Evolutionary conservation across 2,329 filamentous ascomycete species (phyloP).

Genomic region (Phoma herbarum): DNA sequence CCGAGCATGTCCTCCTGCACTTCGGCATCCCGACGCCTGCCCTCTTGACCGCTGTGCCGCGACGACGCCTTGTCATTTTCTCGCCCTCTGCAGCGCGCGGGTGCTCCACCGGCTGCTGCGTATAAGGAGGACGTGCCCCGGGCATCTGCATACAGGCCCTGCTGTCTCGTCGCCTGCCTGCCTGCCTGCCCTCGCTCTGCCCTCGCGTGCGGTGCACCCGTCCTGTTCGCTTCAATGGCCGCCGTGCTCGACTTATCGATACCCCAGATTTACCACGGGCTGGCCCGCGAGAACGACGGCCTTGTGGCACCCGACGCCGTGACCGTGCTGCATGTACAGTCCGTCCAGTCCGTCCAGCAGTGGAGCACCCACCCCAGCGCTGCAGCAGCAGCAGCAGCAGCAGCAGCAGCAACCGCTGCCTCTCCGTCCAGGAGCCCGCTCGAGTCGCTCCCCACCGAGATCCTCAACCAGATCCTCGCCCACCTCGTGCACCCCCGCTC

Average conservation of each 20-base stretch:
- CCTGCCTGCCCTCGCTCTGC: not conserved
- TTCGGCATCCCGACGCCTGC: slow-evolving; percentile 27
- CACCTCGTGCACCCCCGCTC: slow-evolving; percentile 42
- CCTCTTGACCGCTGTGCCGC: slow-evolving; percentile 9
- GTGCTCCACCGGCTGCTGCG: slow-evolving; percentile 3
- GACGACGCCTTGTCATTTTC: slow-evolving; percentile 30
- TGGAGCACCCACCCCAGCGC: not conserved
- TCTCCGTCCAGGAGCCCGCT: slow-evolving; percentile 22
- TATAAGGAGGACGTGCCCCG: slow-evolving; percentile 18
- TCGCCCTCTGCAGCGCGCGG: slow-evolving; percentile 8
- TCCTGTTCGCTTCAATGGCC: slow-evolving; percentile 2
- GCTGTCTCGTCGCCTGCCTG: not conserved
- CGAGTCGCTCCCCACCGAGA: slow-evolving; percentile 40
- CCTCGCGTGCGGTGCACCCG: slow-evolving; percentile 5
- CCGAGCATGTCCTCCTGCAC: not conserved
- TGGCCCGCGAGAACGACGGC: slow-evolving; percentile 6
- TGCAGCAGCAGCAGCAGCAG: not conserved
- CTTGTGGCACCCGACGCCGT: not conserved
- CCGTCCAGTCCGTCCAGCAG: not conserved
- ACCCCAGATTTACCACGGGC: slow-evolving; percentile 1
- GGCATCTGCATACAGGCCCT: not conserved
- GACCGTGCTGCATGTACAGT: not conserved
- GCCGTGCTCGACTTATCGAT: slow-evolving; percentile 3
- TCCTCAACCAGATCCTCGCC: slow-evolving; percentile 40
- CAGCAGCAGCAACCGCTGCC: too few species aligned